Conservation (phyloP, 164 flowering plant genomes). For the Magnolia kwangsiensis region DNA sequence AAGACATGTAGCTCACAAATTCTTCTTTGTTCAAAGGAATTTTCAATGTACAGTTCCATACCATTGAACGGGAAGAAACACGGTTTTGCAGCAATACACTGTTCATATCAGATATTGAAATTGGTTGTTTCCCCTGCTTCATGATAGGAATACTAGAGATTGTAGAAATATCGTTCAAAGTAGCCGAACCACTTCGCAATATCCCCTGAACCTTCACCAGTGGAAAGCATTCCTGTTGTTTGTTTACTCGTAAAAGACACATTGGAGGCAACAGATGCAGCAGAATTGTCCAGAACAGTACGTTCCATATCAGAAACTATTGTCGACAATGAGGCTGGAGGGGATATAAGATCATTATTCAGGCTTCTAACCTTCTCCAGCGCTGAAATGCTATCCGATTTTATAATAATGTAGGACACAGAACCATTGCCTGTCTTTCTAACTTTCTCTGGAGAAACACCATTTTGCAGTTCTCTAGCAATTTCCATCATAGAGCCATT, state of each 20-base stretch:
- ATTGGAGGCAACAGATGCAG: slow-evolving; percentile 1
- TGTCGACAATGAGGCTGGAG: neutral
- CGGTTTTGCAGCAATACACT: neutral
- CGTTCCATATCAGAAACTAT: neutral
- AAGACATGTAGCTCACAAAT: neutral
- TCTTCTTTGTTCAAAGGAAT: neutral
- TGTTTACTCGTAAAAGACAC: slow-evolving; percentile 2
- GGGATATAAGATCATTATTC: neutral
- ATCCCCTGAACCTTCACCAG: neutral
- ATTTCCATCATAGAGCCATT: neutral
- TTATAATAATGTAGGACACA: neutral
- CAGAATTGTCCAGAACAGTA: neutral
- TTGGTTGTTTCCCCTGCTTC: slow-evolving; percentile 6
- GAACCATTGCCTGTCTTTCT: neutral
- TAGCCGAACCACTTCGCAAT: slow-evolving; percentile 5
- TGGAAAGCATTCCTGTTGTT: neutral
- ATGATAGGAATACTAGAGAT: neutral
- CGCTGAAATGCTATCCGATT: neutral
- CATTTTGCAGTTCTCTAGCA: slow-evolving; percentile 12
- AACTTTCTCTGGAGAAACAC: neutral
- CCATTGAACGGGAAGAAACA: slow-evolving; percentile 6
- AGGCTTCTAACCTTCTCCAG: neutral
- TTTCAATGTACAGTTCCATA: neutral
- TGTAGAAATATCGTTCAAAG: slow-evolving; percentile 4
- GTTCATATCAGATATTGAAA: slow-evolving; percentile 1